Evolutionary conservation across 352 stramenopile species (phyloP), one percentile per base, ranked within the genome.

Genomic region (Globisporangium alternatum): DNA sequence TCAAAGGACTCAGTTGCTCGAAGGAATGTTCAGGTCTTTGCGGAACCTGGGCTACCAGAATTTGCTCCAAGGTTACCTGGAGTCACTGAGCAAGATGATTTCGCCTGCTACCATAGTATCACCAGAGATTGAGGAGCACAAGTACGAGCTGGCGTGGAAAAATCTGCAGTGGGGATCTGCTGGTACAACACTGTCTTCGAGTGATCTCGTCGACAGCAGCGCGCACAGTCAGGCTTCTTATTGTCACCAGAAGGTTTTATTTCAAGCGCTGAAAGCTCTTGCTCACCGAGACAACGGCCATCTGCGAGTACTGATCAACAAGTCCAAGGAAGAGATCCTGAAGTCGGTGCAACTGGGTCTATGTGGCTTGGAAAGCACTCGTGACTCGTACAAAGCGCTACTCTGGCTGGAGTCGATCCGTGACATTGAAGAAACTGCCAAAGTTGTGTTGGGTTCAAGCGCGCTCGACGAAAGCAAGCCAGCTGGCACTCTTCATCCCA

Each of bases 111-210:
- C 28, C 8, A 28, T 39, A 9, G 49, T 62, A 22, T 68, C 65
- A 0, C 22, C 58, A 13, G 65, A 68, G 66, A 57, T 80, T 10
- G 63, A 78, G 12, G 76, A 92, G 45, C 75, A 90, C 64, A 82
- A 84, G 31, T 96, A 89, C 62, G 77, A 93, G 59, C 65, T 91
- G 22, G 84, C 86, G 1, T 96, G 88, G 88, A 90, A 88, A 53
- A 84, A 65, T 37, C 65, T 92, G 63, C 86, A 94, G 65, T 96
- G 88, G 88, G 72, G 84, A 28, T 66, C 65, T 6, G 57, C 80
- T n/a, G 69, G 71, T 19, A 70, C 80, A 35, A 31, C 41, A 5
- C 25, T 70, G 22, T 39, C 49, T 2, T 47, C 56, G 47, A 52
- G 56, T 44, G 43, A 63, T 39, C 15, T 33, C 30, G 44, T 55